Base-by-base conservation (phyloP, 1,139 yeast genomes). In the Pneumocystis wakefieldiae region DNA sequence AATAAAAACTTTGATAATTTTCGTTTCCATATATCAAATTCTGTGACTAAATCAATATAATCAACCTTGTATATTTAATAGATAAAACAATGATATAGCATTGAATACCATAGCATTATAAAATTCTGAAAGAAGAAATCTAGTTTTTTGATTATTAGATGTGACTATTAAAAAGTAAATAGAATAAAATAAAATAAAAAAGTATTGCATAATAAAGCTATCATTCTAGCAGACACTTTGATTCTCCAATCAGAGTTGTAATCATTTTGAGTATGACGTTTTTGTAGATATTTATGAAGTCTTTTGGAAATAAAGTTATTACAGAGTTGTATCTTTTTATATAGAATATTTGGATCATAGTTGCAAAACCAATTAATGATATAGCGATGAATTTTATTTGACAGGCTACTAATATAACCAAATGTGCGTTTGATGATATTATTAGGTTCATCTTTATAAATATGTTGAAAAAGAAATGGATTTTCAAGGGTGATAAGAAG, bases 211-310 rank as follows among this genome's bases (percentile, higher is more conserved):
- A 86, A 78, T 14, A 83, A 71, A 0, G 83, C 77, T 68, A 87
- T 75, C 0, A 85, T 76, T 38, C 80, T 76, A 1, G 87, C 83
- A 0, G 89, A 89, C 0, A 89, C 79, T 59, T 80, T 77, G 37
- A 90, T 76, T 67, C 85, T 89, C 96, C 97, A 91, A 70, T 88
- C 91, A 65, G 81, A 79, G 0, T 87, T 85, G 72, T 91, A 92
- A 68, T 83, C 84, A 59, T 80, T 80, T 1, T 84, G 72, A 65
- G 79, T 80, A 64, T 69, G 69, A 17, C 38, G 65, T 66, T 12
- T 65, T 59, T 14, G 67, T 65, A 59, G 68, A 62, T 59, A 61
- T 48, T 36, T 58, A 35, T 24, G 32, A 48, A 76, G 70, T 5
- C 76, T 71, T 63, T 74, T 76, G 35, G 77, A 72, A 42, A 76